Conservation (phyloP, 345 rosid species). For the Reutealis trisperma region DNA sequence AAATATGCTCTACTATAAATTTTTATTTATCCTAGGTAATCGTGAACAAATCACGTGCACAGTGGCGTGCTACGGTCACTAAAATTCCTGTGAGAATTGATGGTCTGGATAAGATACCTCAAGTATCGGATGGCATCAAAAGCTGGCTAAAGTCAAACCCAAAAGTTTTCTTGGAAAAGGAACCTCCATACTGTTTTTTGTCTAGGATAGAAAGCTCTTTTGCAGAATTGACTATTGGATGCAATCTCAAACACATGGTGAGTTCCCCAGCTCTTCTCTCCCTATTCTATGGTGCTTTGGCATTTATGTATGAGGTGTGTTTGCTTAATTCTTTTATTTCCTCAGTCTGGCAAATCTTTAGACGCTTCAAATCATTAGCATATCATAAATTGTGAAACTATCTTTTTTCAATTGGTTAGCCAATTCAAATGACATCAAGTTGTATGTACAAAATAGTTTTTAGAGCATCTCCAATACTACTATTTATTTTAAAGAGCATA, state of each 20-base stretch:
- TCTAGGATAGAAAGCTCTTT: conserved; percentile 67
- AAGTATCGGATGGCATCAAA: conserved; percentile 69
- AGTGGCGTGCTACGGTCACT: conserved; percentile 62
- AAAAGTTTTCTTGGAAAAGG: conserved; percentile 78
- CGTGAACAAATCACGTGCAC: conserved; percentile 86
- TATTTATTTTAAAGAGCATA: no score
- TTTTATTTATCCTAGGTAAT: conserved; percentile 50
- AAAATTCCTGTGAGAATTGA: conserved; percentile 67
- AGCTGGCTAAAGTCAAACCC: conserved; percentile 57
- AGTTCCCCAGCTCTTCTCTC: background rate
- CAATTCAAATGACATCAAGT: background rate
- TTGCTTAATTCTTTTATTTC: background rate
- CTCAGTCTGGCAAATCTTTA: background rate
- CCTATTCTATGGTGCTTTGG: background rate
- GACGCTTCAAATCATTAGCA: background rate
- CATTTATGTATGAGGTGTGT: background rate
- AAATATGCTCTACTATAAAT: background rate
- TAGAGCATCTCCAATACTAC: no score
- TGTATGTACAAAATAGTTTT: background rate
- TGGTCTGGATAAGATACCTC: conserved; percentile 69
- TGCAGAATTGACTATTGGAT: conserved; percentile 78
- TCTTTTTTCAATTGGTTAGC: background rate
- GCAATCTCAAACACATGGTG: conserved; percentile 84
- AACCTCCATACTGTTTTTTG: conserved; percentile 80
- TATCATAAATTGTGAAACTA: background rate